These are phyloP conservation scores for Nyctanthes arbortristis DNA, from an alignment of 257 asterid genomes.

Conservation along the genomic window DNA sequence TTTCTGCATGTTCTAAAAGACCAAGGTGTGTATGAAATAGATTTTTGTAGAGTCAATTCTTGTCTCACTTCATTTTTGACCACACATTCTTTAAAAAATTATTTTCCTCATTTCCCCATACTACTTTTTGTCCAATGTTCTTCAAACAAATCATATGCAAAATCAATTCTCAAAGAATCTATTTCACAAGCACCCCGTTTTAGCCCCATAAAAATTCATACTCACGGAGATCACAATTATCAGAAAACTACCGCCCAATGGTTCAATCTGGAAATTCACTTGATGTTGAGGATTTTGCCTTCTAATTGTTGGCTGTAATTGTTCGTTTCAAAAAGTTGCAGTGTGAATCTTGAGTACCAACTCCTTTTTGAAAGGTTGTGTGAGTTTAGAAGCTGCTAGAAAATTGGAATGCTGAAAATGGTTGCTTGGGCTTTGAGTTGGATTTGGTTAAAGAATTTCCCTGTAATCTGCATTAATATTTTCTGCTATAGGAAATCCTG, in stretches of 20 bases:
- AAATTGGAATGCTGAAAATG: not conserved
- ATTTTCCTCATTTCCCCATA: no score
- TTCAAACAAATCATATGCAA: no score
- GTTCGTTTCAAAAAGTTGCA: not conserved
- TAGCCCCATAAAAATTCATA: not conserved
- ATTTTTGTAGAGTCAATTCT: no score
- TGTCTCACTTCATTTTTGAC: no score
- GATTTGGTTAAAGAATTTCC: not conserved
- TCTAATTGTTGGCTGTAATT: not conserved
- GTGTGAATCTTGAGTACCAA: not conserved
- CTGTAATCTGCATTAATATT: not conserved
- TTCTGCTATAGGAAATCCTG: not conserved
- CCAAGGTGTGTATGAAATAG: no score
- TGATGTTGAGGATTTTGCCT: not conserved
- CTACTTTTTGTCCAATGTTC: no score
- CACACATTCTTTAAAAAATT: no score
- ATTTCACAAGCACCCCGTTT: no score
- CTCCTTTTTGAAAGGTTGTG: not conserved
- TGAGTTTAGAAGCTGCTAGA: not conserved
- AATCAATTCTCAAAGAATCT: no score
- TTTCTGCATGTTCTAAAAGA: not conserved
- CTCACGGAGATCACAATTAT: not conserved
- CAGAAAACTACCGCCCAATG: no score
- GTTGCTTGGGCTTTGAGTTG: not conserved
- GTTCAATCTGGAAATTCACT: not conserved